Conservation (phyloP, 2,329 filamentous ascomycete genomes). For the Penicillium crustosum region DNA sequence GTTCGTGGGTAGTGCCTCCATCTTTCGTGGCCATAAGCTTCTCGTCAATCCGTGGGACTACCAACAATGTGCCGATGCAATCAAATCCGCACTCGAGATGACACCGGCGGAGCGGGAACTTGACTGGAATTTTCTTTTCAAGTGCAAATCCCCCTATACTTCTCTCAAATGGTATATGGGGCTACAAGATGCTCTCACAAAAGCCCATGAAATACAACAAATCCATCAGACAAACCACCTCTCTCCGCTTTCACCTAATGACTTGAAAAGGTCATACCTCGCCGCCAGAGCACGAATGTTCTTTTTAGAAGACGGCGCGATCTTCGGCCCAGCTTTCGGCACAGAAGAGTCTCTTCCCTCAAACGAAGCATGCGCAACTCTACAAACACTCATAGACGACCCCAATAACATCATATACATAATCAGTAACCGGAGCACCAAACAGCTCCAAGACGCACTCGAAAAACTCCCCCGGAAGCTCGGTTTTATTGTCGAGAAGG, state of each 20-base stretch:
- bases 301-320: constrained; percentile 87
- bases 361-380: constrained; percentile 72
- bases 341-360: constrained; percentile 67
- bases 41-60: constrained; percentile 96
- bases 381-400: constrained; percentile 75
- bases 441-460: constrained; percentile 79
- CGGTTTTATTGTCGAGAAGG: constrained; percentile 89
- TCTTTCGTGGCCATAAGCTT: constrained; percentile 76
- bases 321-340: constrained; percentile 63
- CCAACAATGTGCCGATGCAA: constrained; percentile 77
- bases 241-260: constrained; percentile 69
- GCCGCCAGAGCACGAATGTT: constrained; percentile 69
- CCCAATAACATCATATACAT: constrained; percentile 82
- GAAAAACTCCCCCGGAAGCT: constrained; percentile 64
- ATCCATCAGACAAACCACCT: constrained; percentile 76
- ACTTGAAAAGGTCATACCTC: constrained; percentile 65
- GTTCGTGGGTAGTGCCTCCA: constrained; percentile 85
- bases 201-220: constrained; percentile 75
- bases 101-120: constrained; percentile 66
- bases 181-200: constrained; percentile 67
- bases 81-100: constrained; percentile 82
- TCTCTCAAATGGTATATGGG: constrained; percentile 77
- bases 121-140: constrained; percentile 72
- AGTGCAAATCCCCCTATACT: constrained; percentile 73
- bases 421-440: constrained; percentile 80